Percentiles rank a stretch among this genome's conserved stretches.
These are phyloP conservation scores for Berkeleyomyces rouxiae DNA, from an alignment of 2,329 filamentous ascomycete species.

Conservation along the genomic window DNA sequence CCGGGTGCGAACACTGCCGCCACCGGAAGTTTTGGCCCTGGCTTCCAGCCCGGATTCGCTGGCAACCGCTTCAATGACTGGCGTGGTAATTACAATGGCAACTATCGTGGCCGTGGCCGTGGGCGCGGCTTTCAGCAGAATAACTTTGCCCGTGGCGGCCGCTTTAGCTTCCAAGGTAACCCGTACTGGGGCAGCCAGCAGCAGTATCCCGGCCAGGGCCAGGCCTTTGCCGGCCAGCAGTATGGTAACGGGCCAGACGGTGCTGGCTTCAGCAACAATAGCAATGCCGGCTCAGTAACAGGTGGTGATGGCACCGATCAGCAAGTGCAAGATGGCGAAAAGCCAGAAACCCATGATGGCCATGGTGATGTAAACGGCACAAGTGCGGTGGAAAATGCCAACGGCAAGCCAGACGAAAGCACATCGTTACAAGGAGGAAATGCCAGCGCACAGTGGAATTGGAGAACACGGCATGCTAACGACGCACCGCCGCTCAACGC, in stretches of 20 bases:
- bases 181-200: slow-evolving; percentile 15
- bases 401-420: slow-evolving; percentile 2
- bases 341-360: background rate
- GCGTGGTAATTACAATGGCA: slow-evolving; percentile 8
- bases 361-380: slow-evolving; percentile 1
- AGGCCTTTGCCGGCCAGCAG: slow-evolving; percentile 19
- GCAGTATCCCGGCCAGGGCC: slow-evolving; percentile 19
- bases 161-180: slow-evolving; percentile 18
- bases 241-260: slow-evolving; percentile 11
- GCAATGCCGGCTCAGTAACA: slow-evolving; percentile 9
- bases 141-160: slow-evolving; percentile 14
- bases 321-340: slow-evolving; percentile 14
- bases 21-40: slow-evolving; percentile 4
- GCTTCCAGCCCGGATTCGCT: slow-evolving; percentile 4
- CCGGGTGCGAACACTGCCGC: background rate
- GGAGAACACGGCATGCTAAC: slow-evolving; percentile 4
- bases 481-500: slow-evolving; percentile 44
- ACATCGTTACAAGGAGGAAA: background rate
- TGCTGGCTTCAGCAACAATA: background rate
- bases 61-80: slow-evolving; percentile 13
- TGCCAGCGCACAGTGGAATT: background rate
- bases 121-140: slow-evolving; percentile 11
- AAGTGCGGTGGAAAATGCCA: slow-evolving; percentile 1
- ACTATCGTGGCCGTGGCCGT: slow-evolving; percentile 10
- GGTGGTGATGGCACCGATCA: slow-evolving; percentile 7